Conservation (phyloP, 805 yeast species). For the Cyberlindnera euphorbiiphila region DNA sequence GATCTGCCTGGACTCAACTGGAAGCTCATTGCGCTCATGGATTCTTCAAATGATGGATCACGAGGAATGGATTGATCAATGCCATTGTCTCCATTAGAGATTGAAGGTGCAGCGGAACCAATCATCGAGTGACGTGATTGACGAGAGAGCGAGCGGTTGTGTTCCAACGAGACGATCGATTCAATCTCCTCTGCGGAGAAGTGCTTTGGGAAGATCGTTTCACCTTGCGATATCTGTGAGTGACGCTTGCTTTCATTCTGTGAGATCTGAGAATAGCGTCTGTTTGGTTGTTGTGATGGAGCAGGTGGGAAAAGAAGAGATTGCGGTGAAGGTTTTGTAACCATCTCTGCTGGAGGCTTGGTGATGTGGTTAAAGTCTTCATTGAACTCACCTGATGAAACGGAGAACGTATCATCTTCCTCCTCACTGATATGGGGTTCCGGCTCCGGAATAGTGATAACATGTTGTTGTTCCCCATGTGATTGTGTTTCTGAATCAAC, state of each 20-base stretch:
- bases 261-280: conserved; percentile 9
- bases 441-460: conserved; percentile 2
- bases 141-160: conserved; percentile 57
- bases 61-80: conserved; percentile 20
- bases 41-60: conserved; percentile 11
- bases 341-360: not conserved
- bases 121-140: conserved; percentile 23
- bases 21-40: conserved; percentile 8
- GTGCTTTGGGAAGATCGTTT: conserved; percentile 68
- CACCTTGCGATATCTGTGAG: conserved; percentile 36
- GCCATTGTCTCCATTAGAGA: conserved; percentile 19
- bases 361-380: conserved; percentile 26
- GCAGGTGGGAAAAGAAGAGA: not conserved
- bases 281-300: conserved; percentile 5
- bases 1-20: conserved; percentile 12
- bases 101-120: not conserved
- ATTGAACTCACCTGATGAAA: conserved; percentile 22
- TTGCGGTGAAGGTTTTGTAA: conserved; percentile 1
- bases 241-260: conserved; percentile 8
- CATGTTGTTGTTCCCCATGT: not conserved
- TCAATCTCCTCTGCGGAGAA: conserved; percentile 66
- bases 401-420: conserved; percentile 7
- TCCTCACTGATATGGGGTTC: conserved; percentile 1
- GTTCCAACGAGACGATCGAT: conserved; percentile 63
- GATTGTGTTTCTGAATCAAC: conserved; percentile 1